Evolutionary conservation across 306 rosid genomes (phyloP), one percentile per base, ranked within the genome.

Genomic region (Begonia masoniana): DNA sequence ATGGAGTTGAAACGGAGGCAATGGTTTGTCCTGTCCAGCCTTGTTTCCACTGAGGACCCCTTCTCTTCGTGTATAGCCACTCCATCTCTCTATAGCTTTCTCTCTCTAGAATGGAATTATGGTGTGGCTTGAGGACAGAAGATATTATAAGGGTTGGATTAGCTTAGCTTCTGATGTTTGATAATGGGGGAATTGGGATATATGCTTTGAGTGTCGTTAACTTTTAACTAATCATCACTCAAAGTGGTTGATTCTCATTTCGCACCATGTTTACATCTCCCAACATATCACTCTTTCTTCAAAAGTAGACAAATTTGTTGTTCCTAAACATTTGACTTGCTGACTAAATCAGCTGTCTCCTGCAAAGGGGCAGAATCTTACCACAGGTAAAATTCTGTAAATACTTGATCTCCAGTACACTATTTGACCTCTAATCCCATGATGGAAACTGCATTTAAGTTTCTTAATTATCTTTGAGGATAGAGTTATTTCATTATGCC

Each of bases 191-290:
- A 39, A 73, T 77, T 75, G 81, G 95, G 76, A 81, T 67, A 78
- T 89, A 72, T 88, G 69, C 96, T 64, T 84, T 67, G 91, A 78
- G 92, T 91, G 94, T 70, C 51, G 71, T 54, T 54, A 41, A 51
- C 53, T 63, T 42, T 69, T 74, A 58, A 56, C 68, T 56, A 39
- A 68, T 68, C 54, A 67, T 61, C 66, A 69, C 54, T 59, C 41
- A 59, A 77, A 59, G 70, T 56, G 51, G 56, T 46, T 35, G 76
- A 66, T 67, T 45, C 77, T 62, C 50, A 41, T 31, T 31, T 31
- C 3, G 39, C 9, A 31, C 39, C 39, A 31, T 31, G 39, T 31
- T 31, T 31, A 31, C 39, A 7, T 7, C 39, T 31, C 39, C 39
- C 39, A 31, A 5, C 39, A 31, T 3, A 21, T 21, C 24, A 21